A percentile compares a stretch with the other conserved stretches of the same genome.
phyloP scores from a whole-genome alignment of 2,329 filamentous ascomycete species.

The Colletotrichum tropicale region DNA sequence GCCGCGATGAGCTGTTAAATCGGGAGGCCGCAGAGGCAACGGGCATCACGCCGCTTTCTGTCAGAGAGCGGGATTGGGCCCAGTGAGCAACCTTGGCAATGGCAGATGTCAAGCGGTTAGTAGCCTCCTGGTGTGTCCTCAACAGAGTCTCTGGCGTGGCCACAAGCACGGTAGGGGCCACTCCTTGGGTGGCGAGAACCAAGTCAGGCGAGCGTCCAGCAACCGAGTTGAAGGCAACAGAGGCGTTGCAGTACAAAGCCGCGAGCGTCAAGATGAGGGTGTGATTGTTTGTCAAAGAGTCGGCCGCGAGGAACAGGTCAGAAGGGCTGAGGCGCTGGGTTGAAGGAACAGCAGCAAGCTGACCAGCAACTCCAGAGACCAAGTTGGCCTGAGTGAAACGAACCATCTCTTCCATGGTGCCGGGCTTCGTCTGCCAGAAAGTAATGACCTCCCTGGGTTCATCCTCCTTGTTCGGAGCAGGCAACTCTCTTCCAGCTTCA shows the following conservation, averaged over 20 bases:
- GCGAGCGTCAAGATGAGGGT: constrained; percentile 80
- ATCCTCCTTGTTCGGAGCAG: constrained; percentile 60
- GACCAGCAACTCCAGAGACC: constrained; percentile 82
- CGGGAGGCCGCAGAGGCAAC: constrained; percentile 63
- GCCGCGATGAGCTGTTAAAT: constrained; percentile 50
- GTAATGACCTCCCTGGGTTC: constrained; percentile 63
- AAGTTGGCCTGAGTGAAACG: constrained; percentile 84
- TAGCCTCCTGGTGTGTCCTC: constrained; percentile 68
- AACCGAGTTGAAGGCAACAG: constrained; percentile 87
- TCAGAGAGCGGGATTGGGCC: constrained; percentile 72
- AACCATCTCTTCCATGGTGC: constrained; percentile 70
- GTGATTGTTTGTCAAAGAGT: constrained; percentile 80
- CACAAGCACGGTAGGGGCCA: constrained; percentile 83
- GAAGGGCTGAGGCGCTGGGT: constrained; percentile 73
- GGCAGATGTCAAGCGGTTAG: constrained; percentile 62
- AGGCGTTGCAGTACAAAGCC: constrained; percentile 84
- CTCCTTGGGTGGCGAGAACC: constrained; percentile 70
- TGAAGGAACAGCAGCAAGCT: constrained; percentile 77
- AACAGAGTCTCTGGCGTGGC: constrained; percentile 76
- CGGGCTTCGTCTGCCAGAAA: constrained; percentile 66
- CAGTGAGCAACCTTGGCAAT: constrained; percentile 73
- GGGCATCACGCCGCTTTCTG: constrained; percentile 76
- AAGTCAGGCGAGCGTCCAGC: constrained; percentile 77
- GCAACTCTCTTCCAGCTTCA: constrained; percentile 66
- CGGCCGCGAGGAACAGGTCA: constrained; percentile 86